phyloP scores from a whole-genome alignment of 306 rosid genomes.

The Prunus davidiana region DNA sequence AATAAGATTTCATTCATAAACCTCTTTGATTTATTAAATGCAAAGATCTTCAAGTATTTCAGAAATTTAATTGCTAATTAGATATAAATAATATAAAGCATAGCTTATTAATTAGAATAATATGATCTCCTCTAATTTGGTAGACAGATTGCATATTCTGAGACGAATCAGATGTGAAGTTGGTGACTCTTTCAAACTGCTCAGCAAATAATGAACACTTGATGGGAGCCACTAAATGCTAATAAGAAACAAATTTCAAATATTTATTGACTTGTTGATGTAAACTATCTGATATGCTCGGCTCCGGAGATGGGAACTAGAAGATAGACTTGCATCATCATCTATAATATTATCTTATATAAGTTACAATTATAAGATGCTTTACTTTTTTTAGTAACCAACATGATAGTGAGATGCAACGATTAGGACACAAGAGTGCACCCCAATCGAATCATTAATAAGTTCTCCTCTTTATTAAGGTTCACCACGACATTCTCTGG shows the following conservation, averaged over 20 bases:
- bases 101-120: neutral
- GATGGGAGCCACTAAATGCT: neutral
- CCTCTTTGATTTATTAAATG: neutral
- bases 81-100: neutral
- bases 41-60: neutral
- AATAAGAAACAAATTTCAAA: neutral
- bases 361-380: neutral
- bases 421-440: neutral
- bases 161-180: neutral
- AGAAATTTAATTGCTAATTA: neutral
- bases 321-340: neutral
- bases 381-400: neutral
- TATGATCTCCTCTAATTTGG: neutral
- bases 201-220: neutral
- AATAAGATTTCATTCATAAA: neutral
- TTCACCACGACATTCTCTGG: neutral
- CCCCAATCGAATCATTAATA: neutral
- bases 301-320: neutral
- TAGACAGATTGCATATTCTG: neutral
- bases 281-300: neutral
- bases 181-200: neutral
- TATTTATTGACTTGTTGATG: neutral
- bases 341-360: neutral
- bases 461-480: neutral
- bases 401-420: neutral